Evolutionary conservation across 257 asterid species (phyloP), one percentile per base, ranked within the genome.

Genomic region (Buddleja alternifolia): DNA sequence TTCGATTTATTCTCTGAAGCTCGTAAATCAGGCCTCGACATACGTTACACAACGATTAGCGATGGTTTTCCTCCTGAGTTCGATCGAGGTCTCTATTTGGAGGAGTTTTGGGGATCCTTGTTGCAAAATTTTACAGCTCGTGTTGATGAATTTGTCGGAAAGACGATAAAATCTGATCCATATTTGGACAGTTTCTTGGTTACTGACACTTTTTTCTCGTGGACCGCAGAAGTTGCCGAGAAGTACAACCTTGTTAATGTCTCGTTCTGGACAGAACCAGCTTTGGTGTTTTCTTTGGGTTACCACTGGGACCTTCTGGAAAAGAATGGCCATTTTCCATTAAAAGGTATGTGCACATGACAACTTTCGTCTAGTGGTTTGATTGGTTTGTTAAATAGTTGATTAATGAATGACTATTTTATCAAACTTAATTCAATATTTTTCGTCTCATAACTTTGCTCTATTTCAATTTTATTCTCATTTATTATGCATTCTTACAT

Each of bases 41-140:
- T 85, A 29, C 77, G 82, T 3, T 85, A 73, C 73, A 55, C 78
- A 3, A 82, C 88, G 2, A 74, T 80, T 6, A 25, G 47, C 20
- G 90, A 85, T 66, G 83, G 81, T 2, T 65, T 77, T 15, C 83
- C 88, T 0, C 2, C 77, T 37, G 81, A 61, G 0, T 80, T 63
- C 23, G 80, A 85, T 52, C 51, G 90, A 5, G 72, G 58, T 40
- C 14, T 8, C 24, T 29, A 75, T 74, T 53, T 77, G 17, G 17
- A 20, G 1, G 73, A 80, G 54, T 69, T 73, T 16, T 76, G 81
- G 84, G 66, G 42, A 7, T 0, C 29, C 7, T 1, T 86, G 47
- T 6, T 75, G 1, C 65, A 46, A 1, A 78, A 73, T 42, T 86
- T 75, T 9, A 56, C 80, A 5, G 32, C 74, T 3, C 69, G 48